Base-by-base conservation (phyloP, 768 basidiomycete species). In the Lactifluus pinguis region DNA sequence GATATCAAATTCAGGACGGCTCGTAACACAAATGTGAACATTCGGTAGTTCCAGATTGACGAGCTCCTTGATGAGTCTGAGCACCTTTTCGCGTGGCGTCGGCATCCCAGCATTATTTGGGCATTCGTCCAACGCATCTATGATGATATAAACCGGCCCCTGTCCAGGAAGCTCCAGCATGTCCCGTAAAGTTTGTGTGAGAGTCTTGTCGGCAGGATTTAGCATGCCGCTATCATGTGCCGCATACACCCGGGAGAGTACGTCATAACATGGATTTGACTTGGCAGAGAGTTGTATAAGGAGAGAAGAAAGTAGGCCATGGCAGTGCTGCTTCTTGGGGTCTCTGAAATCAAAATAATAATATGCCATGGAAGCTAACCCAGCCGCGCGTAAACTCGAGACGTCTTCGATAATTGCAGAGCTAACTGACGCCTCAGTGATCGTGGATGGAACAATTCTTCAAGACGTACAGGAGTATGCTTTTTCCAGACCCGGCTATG, bases 401-500 rank as follows among this genome's bases (percentile, higher is more conserved):
- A 25, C 25, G 25, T 25, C 25, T 25, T 25, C 25, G 25, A 25
- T 25, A 25, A 25, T 25, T 25, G 25, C 25, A 25, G 25, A 25
- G 25, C 25, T 57, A 21, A 2, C 21, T 6, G 42, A 19, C 6
- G 9, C 1, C 36, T 51, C 30, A 36, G 19, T 17, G 9, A 29
- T 9, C 29, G 39, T 15, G 13, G 32, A 13, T 17, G 25, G 4
- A 19, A 34, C 21, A n/a, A 25, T 17, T 36, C 14, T 42, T 36
- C 6, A 52, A 32, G 15, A 45, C 57, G 7, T 29, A 51, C 57
- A 39, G 13, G 9, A 52, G 41, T 0, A 51, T 34, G 30, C 50
- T 59, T 44, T 52, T 59, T 13, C 57, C 57, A 4, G 57, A 34
- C 11, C 57, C 57, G 3, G 57, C 57, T 59, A 44, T 9, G 10